Base-by-base conservation (phyloP, 2,329 filamentous ascomycete species). In the Exophiala sp. region DNA sequence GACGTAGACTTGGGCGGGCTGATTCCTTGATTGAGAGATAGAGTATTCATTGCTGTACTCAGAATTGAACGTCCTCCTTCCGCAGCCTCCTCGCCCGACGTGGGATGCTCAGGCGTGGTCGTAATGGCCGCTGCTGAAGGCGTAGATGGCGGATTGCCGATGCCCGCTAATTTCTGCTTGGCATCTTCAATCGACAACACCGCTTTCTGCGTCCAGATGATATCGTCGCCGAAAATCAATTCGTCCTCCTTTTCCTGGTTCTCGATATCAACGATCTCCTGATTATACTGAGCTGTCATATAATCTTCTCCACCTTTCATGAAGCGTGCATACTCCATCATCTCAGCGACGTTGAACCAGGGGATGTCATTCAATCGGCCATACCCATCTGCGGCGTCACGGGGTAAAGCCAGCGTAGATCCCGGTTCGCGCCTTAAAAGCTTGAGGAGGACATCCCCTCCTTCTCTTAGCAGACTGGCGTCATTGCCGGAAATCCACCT, bases 291-390 rank as follows among this genome's bases (percentile, higher is more conserved):
- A 46, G 81, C 75, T 10, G 73, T 65, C 84, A 98, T 91, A 65
- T 98, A 98, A 27, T 86, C 82, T 61, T 86, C 82, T 3, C 88
- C 91, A 5, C 90, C 93, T 65, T 91, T 95, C 87, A 98, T 95
- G 48, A 97, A 85, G 32, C 90, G 82, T 13, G 90, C 88, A 67
- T 96, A 98, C 65, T 98, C 93, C 64, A 94, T 78, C 29, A 95
- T 89, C 62, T 95, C 94, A 8, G 88, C 89, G 4, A 88, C 88
- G 68, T 93, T 89, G 66, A 94, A 88, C 93, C 93, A 98, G 0
- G 93, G 93, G 29, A 97, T 81, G 62, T 90, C 85, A 43, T 91
- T 82, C 7, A 79, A 80, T 16, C 80, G 76, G 23, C 78, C 77
- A 22, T 88, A 73, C 2, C 80, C 76, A 58, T 93, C 86, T 2